Conservation (phyloP, 441 rosid genomes). For the Corymbia calophylla region DNA sequence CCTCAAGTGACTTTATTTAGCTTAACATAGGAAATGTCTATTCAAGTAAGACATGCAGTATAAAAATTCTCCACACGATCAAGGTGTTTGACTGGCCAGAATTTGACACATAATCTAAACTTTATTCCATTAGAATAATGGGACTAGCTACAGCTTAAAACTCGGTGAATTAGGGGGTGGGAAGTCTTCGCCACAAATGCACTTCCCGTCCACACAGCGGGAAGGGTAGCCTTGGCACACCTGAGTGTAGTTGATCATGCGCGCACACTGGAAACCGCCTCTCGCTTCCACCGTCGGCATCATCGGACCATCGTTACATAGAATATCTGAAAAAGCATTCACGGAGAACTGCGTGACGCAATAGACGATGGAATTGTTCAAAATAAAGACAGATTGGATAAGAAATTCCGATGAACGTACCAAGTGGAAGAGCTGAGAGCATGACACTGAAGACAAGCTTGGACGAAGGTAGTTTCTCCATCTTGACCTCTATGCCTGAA, state of each 20-base stretch:
- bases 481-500: neutral
- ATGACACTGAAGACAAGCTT: neutral
- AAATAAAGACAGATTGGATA: neutral
- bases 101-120: neutral
- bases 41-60: neutral
- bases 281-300: slow-evolving; percentile 4
- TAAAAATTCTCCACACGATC: neutral
- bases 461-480: neutral
- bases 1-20: neutral
- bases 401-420: neutral
- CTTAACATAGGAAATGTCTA: neutral
- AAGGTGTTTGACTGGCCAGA: neutral
- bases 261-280: slow-evolving; percentile 11
- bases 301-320: neutral
- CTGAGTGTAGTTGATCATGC: slow-evolving; percentile 8
- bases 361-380: neutral
- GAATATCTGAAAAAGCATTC: neutral
- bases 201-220: slow-evolving; percentile 8
- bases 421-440: neutral
- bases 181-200: slow-evolving; percentile 8
- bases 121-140: neutral
- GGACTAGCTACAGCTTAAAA: neutral
- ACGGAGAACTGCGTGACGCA: neutral
- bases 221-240: slow-evolving; percentile 16
- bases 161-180: neutral